Base-by-base conservation (phyloP, 768 basidiomycete genomes). In the Podaxis sp. region DNA sequence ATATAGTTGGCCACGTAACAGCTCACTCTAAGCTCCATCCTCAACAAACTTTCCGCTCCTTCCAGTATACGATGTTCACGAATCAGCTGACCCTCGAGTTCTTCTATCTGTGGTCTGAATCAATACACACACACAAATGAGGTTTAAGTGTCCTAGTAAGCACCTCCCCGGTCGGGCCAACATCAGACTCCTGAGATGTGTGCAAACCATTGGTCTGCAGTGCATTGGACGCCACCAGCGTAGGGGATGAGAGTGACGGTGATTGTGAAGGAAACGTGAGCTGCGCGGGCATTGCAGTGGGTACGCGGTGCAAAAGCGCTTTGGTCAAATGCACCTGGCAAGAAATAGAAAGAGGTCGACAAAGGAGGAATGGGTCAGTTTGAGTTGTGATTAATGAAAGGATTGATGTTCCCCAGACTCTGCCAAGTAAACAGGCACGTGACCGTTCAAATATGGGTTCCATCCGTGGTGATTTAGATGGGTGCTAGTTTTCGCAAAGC, bases 21-120 rank as follows among this genome's bases (percentile, higher is more conserved):
- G 72, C 78, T 66, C 61, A 87, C 87, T 50, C 78, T 78, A 42
- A 86, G 68, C 35, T 79, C 74, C 74, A 91, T 87, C 65, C 86
- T 85, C 13, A 97, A 77, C 62, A 98, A 80, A 65, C 90, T 94
- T 77, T 95, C 93, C 0, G 95, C 95, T 10, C 95, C 95, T 72
- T 94, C 93, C 70, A 87, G 93, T 63, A 97, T 93, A 57, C 89
- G 81, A 63, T 84, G 85, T 74, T 95, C 89, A 62, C 90, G 80
- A 56, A 84, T 83, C 18, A 95, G 77, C 67, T 87, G 85, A 57
- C 79, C 81, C 53, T 84, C 83, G 18, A 97, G 77, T 4, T 78
- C 73, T 48, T 87, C 87, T 51, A 94, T 73, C 93, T 93, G 55
- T 14, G 55, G 23, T 7, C 18, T 5, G 16, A 5, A 11, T 57